Percentiles rank a stretch among this genome's conserved stretches.
phyloP scores from a whole-genome alignment of 2,329 filamentous ascomycete species.

The Lasiodiplodia sp. region DNA sequence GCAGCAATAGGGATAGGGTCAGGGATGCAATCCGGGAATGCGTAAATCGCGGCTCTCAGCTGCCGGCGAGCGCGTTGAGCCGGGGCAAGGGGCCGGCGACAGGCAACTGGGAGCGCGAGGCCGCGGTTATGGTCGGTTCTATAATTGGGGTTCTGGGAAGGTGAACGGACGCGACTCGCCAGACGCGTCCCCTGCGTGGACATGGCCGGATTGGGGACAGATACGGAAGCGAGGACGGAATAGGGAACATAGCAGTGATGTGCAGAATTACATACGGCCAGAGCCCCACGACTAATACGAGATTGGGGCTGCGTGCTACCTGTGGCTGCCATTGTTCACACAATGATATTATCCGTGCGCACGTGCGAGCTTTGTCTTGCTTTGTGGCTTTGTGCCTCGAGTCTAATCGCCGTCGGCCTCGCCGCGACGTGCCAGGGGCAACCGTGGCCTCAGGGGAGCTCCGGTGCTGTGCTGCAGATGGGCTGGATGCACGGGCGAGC shows the following conservation, averaged over 20 bases:
- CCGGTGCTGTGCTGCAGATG: conserved; percentile 8
- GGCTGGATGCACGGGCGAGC: conserved; percentile 4
- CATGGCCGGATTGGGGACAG: conserved; percentile 6
- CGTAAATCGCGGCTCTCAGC: conserved; percentile 77
- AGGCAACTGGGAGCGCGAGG: conserved; percentile 83
- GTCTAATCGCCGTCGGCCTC: not conserved
- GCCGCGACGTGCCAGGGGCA: not conserved
- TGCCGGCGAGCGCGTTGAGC: conserved; percentile 64
- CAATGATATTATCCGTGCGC: not conserved
- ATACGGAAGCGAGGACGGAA: conserved; percentile 9
- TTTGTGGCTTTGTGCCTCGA: not conserved
- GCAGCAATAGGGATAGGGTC: conserved; percentile 76
- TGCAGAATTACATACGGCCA: not conserved
- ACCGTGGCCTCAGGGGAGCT: conserved; percentile 6
- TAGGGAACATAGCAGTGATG: conserved; percentile 12
- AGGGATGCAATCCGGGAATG: conserved; percentile 82
- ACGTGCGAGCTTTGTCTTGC: not conserved
- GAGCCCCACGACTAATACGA: not conserved
- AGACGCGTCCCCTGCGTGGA: conserved; percentile 1
- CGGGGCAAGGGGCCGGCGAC: conserved; percentile 55
- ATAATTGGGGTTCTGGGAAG: conserved; percentile 66
- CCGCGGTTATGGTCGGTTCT: conserved; percentile 92
- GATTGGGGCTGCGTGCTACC: not conserved
- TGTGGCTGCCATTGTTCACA: not conserved
- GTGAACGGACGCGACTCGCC: conserved; percentile 30